These are phyloP conservation scores for Suillus bovinus DNA, from an alignment of 768 basidiomycete genomes.

Conservation along the genomic window DNA sequence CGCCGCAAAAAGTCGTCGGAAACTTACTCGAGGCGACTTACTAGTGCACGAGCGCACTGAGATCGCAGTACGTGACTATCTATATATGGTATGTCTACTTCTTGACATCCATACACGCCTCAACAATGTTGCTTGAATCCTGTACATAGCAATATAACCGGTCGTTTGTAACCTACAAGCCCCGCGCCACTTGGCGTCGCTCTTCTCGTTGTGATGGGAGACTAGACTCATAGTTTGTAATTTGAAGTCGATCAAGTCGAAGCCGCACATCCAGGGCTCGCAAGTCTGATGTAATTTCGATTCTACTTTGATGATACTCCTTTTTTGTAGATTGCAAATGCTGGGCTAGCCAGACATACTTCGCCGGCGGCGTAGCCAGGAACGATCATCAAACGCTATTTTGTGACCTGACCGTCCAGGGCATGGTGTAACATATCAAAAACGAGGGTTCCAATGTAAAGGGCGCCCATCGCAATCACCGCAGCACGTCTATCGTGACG, in stretches of 20 bases:
- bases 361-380: neutral
- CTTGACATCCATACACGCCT: neutral
- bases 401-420: neutral
- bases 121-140: neutral
- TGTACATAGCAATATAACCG: neutral
- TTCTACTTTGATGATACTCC: too few relatives aligned
- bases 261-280: neutral
- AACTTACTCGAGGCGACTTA: too few relatives aligned
- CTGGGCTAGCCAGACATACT: neutral
- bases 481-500: neutral
- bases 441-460: too few relatives aligned
- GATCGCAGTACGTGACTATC: too few relatives aligned
- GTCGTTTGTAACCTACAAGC: neutral
- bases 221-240: too few relatives aligned
- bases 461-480: neutral
- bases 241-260: neutral
- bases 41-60: too few relatives aligned
- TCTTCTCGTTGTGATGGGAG: neutral
- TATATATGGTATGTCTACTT: too few relatives aligned
- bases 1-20: too few relatives aligned
- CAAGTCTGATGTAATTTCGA: too few relatives aligned
- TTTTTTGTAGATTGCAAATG: neutral
- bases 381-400: slow-evolving; percentile 6
- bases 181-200: neutral
- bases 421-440: neutral